Evolutionary conservation across 2,329 filamentous ascomycete genomes (phyloP).

Genomic region (Talaromyces amestolkiae): DNA sequence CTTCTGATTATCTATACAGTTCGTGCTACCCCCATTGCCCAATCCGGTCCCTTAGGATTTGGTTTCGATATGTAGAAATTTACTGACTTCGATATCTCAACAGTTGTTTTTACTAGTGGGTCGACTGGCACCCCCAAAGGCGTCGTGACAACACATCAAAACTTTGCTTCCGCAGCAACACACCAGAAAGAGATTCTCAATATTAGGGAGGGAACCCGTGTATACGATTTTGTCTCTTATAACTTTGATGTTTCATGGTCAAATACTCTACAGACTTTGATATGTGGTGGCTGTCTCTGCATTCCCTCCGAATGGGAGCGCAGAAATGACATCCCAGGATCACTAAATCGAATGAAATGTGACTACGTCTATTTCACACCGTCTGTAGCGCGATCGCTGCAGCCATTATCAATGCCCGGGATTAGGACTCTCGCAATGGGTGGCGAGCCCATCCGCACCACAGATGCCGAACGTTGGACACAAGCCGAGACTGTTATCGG

Average conservation of each 20-base stretch:
- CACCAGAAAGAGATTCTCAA: constrained; percentile 5
- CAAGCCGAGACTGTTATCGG: constrained; percentile 22
- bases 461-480: background rate
- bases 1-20: constrained; percentile 5
- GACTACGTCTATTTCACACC: constrained; percentile 11
- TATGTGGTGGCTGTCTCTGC: constrained; percentile 15
- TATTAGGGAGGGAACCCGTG: background rate
- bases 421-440: constrained; percentile 7
- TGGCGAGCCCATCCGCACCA: background rate
- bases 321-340: constrained; percentile 5
- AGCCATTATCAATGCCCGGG: background rate
- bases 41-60: no score
- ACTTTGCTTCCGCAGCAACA: constrained; percentile 11
- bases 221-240: constrained; percentile 17
- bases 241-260: constrained; percentile 17
- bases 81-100: background rate
- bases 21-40: background rate
- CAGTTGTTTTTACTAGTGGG: constrained; percentile 85
- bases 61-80: background rate
- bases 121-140: constrained; percentile 89
- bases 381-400: constrained; percentile 1
- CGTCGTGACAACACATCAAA: constrained; percentile 51
- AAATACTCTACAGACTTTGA: constrained; percentile 13
- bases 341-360: background rate
- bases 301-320: constrained; percentile 14